Evolutionary conservation across 1,284 basidiomycete genomes (phyloP), one percentile per base, ranked within the genome.

Genomic region (Tilletia walkeri): DNA sequence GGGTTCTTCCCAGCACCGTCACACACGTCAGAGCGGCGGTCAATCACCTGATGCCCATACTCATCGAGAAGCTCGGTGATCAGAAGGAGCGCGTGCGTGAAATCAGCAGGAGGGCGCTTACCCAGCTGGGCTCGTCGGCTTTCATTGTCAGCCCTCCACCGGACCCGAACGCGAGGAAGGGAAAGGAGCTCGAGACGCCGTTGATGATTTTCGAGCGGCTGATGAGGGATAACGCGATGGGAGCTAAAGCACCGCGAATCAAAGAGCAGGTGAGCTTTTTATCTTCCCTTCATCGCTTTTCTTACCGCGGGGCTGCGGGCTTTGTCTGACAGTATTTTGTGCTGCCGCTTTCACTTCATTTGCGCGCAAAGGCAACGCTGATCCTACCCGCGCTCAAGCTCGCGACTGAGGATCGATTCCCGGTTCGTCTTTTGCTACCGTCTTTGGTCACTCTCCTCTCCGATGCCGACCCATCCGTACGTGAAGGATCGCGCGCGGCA

Each of bases 381-480:
- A 53, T 79, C 5, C 67, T 82, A 0, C 73, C 75, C 3, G 65
- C 69, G 39, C 48, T 80, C 20, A 63, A 63, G 36, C 4, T 53
- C 4, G 53, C 38, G 18, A 45, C 48, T n/a, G 45, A 67, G 30
- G 59, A 54, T 36, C 67, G 59, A 65, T 91, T 96, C 75, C 93
- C 93, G 14, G 88, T 99, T 63, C 89, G 91, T 67, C 89, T 92
- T 1, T 95, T 92, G 84, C 88, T 96, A 39, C 85, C 91, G 0
- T 85, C 88, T 30, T 88, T 99, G 59, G 92, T 98, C 18, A 91
- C 90, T 69, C 86, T 90, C 54, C 87, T 99, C 30, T 92, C 96
- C 85, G 95, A 99, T 84, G 89, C 90, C 1, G 95, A 99, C 81
- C 89, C 90, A 3, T 89, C 89, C 75, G 95, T 99, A 65, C 90